phyloP scores from a whole-genome alignment of 768 basidiomycete species.

The Pisolithus albus region DNA sequence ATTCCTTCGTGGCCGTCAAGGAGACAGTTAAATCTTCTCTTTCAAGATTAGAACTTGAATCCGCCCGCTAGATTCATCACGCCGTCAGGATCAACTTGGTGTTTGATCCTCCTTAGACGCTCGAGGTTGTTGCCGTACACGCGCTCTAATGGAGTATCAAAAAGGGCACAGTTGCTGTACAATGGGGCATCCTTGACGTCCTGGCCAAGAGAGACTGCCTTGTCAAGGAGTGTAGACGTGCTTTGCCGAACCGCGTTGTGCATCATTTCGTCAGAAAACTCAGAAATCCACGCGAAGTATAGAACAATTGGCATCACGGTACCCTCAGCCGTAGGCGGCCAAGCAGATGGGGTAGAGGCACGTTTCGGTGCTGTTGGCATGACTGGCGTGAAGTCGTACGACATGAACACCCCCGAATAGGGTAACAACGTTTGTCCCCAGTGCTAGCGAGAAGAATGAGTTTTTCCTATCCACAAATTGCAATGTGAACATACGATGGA shows the following conservation, averaged over 20 bases:
- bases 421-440: slow-evolving; percentile 36
- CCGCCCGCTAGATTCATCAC: slow-evolving; percentile 67
- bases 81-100: slow-evolving; percentile 45
- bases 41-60: slow-evolving; percentile 40
- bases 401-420: slow-evolving; percentile 31
- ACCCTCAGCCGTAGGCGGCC: slow-evolving; percentile 35
- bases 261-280: slow-evolving; percentile 34
- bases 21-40: too few species aligned
- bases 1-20: too few species aligned
- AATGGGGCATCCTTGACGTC: slow-evolving; percentile 31
- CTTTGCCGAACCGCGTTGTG: slow-evolving; percentile 34
- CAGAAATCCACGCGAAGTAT: slow-evolving; percentile 38
- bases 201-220: slow-evolving; percentile 35
- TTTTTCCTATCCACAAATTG: not conserved
- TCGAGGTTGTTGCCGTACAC: slow-evolving; percentile 48
- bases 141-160: slow-evolving; percentile 40
- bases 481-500: slow-evolving; percentile 9
- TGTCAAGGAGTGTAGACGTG: slow-evolving; percentile 33
- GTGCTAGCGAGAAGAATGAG: slow-evolving; percentile 26
- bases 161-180: slow-evolving; percentile 59
- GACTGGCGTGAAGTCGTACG: slow-evolving; percentile 49
- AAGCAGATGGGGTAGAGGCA: slow-evolving; percentile 36
- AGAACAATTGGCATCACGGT: slow-evolving; percentile 42
- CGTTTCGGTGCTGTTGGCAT: slow-evolving; percentile 35
- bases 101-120: slow-evolving; percentile 35